These are phyloP conservation scores for Pichia sp. DNA, from an alignment of 1,139 yeast genomes.

Conservation along the genomic window DNA sequence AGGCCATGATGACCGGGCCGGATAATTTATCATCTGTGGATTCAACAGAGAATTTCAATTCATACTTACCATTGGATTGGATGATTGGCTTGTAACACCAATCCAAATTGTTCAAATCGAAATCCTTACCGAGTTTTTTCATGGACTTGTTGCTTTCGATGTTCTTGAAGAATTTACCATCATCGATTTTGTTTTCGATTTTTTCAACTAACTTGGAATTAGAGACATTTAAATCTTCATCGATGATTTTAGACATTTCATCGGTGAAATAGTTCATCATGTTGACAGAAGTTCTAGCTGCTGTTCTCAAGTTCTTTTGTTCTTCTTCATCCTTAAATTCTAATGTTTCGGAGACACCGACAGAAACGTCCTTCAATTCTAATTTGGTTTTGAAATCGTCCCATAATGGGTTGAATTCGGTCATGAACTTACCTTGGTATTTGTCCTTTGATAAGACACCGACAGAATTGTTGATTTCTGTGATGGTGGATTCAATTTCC, in stretches of 20 bases:
- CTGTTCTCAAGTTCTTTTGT: slow-evolving; percentile 59
- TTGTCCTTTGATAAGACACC: slow-evolving; percentile 70
- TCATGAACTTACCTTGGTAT: slow-evolving; percentile 78
- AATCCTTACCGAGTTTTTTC: slow-evolving; percentile 52
- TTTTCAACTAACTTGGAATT: slow-evolving; percentile 73
- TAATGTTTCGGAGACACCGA: slow-evolving; percentile 56
- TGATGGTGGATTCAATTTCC: slow-evolving; percentile 38
- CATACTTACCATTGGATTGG: slow-evolving; percentile 86
- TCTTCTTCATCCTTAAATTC: slow-evolving; percentile 84
- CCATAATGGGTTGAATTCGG: slow-evolving; percentile 72
- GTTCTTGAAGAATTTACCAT: slow-evolving; percentile 57
- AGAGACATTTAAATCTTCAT: slow-evolving; percentile 77
- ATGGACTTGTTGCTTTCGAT: slow-evolving; percentile 56
- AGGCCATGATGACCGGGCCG: slow-evolving; percentile 80
- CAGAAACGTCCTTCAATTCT: slow-evolving; percentile 54
- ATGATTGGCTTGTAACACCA: slow-evolving; percentile 95
- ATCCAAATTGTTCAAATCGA: slow-evolving; percentile 77
- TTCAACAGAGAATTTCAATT: slow-evolving; percentile 81
- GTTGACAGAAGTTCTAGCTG: slow-evolving; percentile 75
- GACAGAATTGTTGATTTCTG: slow-evolving; percentile 45
- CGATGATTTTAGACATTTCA: slow-evolving; percentile 85
- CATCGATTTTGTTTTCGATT: slow-evolving; percentile 81
- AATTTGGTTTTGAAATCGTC: slow-evolving; percentile 37
- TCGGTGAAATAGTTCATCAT: slow-evolving; percentile 85
- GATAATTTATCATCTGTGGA: slow-evolving; percentile 68